These are phyloP conservation scores for Rhodotorula sp. DNA, from an alignment of 1,284 basidiomycete genomes.

Conservation along the genomic window DNA sequence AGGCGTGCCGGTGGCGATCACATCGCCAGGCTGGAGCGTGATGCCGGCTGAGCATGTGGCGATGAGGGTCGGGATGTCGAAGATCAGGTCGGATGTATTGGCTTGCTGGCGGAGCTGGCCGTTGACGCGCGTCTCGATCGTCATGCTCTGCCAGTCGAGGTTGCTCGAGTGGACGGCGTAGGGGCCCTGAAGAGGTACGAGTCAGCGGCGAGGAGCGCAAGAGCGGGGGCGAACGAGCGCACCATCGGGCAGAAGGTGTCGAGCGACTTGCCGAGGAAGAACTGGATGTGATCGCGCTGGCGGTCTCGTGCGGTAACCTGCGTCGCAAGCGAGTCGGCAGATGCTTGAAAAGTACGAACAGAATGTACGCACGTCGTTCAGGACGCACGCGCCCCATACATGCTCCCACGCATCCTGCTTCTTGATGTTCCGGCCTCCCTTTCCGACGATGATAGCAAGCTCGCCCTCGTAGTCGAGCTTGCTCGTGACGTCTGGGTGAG, in stretches of 20 bases:
- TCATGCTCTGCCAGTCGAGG: constrained; percentile 42
- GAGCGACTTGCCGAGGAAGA: constrained; percentile 49
- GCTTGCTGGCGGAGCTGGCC: constrained; percentile 47
- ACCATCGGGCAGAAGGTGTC: constrained; percentile 51
- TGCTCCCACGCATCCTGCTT: constrained; percentile 49
- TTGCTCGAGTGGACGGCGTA: constrained; percentile 24
- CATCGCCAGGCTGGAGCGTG: constrained; percentile 47
- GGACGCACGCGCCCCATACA: constrained; percentile 48
- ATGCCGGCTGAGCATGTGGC: constrained; percentile 47
- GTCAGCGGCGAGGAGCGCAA: not conserved
- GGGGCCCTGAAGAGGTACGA: not conserved
- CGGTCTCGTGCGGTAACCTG: constrained; percentile 45
- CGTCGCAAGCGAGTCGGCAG: constrained; percentile 4
- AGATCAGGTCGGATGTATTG: constrained; percentile 48
- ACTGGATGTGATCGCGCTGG: constrained; percentile 49
- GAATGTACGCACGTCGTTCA: constrained; percentile 42
- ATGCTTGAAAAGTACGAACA: not conserved
- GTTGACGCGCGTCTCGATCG: constrained; percentile 47
- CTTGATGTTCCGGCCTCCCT: constrained; percentile 46
- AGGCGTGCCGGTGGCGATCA: constrained; percentile 33
- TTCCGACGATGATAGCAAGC: constrained; percentile 49
- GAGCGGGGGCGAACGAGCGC: constrained; percentile 8
- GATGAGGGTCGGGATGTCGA: constrained; percentile 49
- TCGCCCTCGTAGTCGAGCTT: constrained; percentile 50
- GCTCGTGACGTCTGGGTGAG: constrained; percentile 47